A percentile compares a stretch with the other conserved stretches of the same genome.
Evolutionary conservation across 345 rosid genomes (phyloP).

Genomic region (Gossypium herbaceum): DNA sequence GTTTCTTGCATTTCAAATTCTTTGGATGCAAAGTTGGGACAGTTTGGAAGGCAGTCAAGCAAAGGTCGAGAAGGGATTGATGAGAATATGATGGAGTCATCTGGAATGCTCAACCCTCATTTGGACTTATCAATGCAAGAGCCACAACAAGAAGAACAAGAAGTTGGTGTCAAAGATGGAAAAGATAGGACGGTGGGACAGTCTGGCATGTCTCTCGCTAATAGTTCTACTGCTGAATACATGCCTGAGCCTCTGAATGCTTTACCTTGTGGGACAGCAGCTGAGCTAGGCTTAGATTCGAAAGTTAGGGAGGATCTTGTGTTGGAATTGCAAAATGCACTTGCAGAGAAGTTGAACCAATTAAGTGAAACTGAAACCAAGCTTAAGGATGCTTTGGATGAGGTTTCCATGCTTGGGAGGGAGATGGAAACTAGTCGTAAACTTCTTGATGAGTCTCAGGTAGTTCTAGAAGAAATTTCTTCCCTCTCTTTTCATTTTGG

Average conservation of each 20-base stretch:
- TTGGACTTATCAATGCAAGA: conserved; percentile 89
- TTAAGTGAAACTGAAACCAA: conserved; percentile 61
- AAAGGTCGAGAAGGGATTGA: conserved; percentile 86
- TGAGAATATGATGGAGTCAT: conserved; percentile 94
- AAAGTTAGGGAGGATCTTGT: conserved; percentile 38
- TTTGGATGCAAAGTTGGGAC: conserved; percentile 45
- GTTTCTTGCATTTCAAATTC: conserved; percentile 82
- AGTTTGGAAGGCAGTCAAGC: conserved; percentile 54
- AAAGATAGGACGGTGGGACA: conserved; percentile 58
- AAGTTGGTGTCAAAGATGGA: conserved; percentile 45
- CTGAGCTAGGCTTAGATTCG: conserved; percentile 35
- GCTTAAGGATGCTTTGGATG: conserved; percentile 69
- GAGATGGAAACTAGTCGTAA: conserved; percentile 73
- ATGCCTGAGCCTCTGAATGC: conserved; percentile 45
- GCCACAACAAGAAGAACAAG: conserved; percentile 56
- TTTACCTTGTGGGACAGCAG: conserved; percentile 38
- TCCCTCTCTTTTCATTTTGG: conserved; percentile 21
- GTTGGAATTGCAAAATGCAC: conserved; percentile 48
- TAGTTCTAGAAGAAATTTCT: conserved; percentile 17
- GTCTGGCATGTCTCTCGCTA: conserved; percentile 62
- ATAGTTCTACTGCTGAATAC: conserved; percentile 91
- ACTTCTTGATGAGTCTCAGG: conserved; percentile 98
- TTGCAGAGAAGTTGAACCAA: conserved; percentile 57
- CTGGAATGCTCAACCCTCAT: conserved; percentile 56
- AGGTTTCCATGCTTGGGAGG: conserved; percentile 55